These are phyloP conservation scores for Canariomyces notabilis DNA, from an alignment of 2,329 filamentous ascomycete genomes.

Conservation along the genomic window DNA sequence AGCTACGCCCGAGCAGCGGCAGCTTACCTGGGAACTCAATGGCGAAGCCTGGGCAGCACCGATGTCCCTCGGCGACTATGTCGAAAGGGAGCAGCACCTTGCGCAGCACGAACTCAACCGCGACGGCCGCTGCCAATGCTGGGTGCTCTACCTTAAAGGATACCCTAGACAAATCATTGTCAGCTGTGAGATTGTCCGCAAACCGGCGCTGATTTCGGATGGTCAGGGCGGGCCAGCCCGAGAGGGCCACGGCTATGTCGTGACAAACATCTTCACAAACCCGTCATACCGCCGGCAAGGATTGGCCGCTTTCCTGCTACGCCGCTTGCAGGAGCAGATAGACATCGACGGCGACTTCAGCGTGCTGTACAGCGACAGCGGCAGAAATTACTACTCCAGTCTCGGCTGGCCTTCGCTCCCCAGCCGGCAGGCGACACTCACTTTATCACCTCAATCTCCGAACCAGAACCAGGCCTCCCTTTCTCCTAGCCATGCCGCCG, in stretches of 20 bases:
- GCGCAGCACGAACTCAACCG: conserved; percentile 26
- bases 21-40: conserved; percentile 30
- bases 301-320: conserved; percentile 34
- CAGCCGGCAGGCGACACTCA: conserved; percentile 31
- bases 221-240: conserved; percentile 23
- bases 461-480: not conserved
- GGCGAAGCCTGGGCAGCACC: conserved; percentile 29
- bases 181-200: conserved; percentile 30
- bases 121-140: conserved; percentile 28
- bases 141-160: conserved; percentile 28
- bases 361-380: conserved; percentile 33
- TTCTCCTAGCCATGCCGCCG: not conserved
- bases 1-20: conserved; percentile 28
- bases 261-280: conserved; percentile 35
- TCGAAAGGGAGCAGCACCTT: conserved; percentile 28
- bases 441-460: conserved; percentile 17
- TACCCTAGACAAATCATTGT: conserved; percentile 30
- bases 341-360: conserved; percentile 33
- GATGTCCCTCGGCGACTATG: conserved; percentile 27
- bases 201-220: conserved; percentile 26
- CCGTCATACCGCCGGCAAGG: conserved; percentile 31
- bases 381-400: conserved; percentile 30
- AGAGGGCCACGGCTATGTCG: conserved; percentile 28
- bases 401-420: conserved; percentile 34
- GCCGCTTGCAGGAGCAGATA: conserved; percentile 30